These are phyloP conservation scores for Nigrospora osmanthi DNA, from an alignment of 2,329 filamentous ascomycete genomes.

Conservation along the genomic window DNA sequence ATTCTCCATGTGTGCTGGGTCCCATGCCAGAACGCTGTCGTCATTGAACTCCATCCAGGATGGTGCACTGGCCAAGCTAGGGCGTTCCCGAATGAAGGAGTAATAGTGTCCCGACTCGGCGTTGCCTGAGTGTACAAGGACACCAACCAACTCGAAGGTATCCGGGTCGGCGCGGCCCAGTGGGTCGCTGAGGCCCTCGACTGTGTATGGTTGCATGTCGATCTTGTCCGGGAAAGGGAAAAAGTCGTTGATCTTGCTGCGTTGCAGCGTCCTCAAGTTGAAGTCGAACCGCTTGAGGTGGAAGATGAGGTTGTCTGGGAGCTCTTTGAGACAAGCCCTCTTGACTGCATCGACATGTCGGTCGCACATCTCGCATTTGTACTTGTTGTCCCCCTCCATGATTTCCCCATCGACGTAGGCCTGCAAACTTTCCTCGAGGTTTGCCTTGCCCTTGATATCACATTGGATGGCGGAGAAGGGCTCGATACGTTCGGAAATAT, in stretches of 20 bases:
- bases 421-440: conserved; percentile 76
- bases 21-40: conserved; percentile 69
- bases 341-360: conserved; percentile 90
- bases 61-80: conserved; percentile 37
- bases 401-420: conserved; percentile 96
- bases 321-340: conserved; percentile 81
- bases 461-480: conserved; percentile 93
- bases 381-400: conserved; percentile 98
- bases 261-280: conserved; percentile 66
- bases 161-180: conserved; percentile 53
- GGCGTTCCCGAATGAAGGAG: conserved; percentile 82
- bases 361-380: conserved; percentile 88
- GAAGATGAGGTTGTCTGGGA: conserved; percentile 91
- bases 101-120: conserved; percentile 97
- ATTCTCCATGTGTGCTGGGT: conserved; percentile 62
- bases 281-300: conserved; percentile 87
- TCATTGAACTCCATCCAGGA: conserved; percentile 94
- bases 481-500: conserved; percentile 86
- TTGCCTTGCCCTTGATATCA: conserved; percentile 87
- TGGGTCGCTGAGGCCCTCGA: conserved; percentile 69
- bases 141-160: conserved; percentile 86
- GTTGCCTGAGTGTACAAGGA: conserved; percentile 87
- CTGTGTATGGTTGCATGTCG: conserved; percentile 83
- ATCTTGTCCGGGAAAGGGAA: conserved; percentile 81
- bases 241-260: conserved; percentile 91